These are phyloP conservation scores for Fremontodendron californicum DNA, from an alignment of 345 rosid species.

Conservation along the genomic window DNA sequence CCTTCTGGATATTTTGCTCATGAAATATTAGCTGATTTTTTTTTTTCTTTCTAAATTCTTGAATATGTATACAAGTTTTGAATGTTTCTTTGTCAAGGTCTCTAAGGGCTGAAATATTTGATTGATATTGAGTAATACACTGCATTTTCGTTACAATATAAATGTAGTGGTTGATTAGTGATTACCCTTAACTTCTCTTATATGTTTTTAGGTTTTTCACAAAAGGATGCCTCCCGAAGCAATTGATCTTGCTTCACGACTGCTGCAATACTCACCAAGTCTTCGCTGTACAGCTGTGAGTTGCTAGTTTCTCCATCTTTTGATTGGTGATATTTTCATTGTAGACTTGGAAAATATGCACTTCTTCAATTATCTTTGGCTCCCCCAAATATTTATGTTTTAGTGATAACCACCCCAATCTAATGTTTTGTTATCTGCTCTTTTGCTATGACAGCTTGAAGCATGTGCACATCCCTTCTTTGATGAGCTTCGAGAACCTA, in stretches of 20 bases:
- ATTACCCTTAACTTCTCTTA: neutral
- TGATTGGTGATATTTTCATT: neutral
- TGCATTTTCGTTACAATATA: neutral
- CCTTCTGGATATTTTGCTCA: neutral
- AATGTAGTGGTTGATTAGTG: neutral
- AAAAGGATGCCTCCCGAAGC: conserved; percentile 89
- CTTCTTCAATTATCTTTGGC: neutral
- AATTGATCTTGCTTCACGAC: conserved; percentile 74
- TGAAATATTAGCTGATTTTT: neutral
- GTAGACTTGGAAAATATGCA: neutral
- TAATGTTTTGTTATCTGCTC: neutral
- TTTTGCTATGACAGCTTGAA: conserved; percentile 38
- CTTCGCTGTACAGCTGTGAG: conserved; percentile 82
- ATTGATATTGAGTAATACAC: neutral
- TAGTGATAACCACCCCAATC: neutral
- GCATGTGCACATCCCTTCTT: conserved; percentile 70
- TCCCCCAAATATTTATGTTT: neutral
- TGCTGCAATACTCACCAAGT: conserved; percentile 86
- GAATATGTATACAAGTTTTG: neutral
- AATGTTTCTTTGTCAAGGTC: neutral
- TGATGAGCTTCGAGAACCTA: conserved; percentile 60
- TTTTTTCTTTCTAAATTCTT: too few species aligned
- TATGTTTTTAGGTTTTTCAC: conserved; percentile 53
- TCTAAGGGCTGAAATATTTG: neutral
- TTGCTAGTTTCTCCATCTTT: neutral